These are phyloP conservation scores for Lipomyces sp. DNA, from an alignment of 805 yeast species.

Conservation along the genomic window DNA sequence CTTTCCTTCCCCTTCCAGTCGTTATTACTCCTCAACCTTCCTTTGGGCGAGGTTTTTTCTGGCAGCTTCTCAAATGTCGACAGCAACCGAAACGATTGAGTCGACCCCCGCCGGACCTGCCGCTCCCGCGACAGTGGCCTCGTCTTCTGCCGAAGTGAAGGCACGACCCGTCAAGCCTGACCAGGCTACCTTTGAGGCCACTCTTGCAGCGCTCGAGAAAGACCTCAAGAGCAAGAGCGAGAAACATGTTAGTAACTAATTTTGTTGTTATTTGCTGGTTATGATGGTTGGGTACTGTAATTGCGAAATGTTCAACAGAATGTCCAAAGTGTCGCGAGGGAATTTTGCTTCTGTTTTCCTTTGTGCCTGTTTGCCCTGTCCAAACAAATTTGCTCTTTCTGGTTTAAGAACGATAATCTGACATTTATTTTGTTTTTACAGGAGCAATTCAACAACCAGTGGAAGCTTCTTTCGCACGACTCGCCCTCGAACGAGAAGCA, in stretches of 20 bases:
- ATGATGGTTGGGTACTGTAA: too few relatives aligned
- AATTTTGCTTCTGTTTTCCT: not conserved
- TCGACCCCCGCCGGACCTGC: not conserved
- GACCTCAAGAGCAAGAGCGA: constrained; percentile 29
- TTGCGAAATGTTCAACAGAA: too few relatives aligned
- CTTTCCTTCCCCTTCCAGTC: not conserved
- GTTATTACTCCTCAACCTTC: too few relatives aligned
- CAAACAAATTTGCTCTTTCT: not conserved
- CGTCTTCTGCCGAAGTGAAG: constrained; percentile 6
- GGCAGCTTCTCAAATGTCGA: not conserved
- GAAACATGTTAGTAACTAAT: constrained; percentile 24
- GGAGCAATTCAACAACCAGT: constrained; percentile 22
- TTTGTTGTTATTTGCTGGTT: too few relatives aligned
- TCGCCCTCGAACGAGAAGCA: constrained; percentile 20
- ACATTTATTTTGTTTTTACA: not conserved
- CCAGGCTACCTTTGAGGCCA: constrained; percentile 28
- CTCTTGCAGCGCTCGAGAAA: constrained; percentile 26
- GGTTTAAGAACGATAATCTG: not conserved
- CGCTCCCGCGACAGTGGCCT: not conserved
- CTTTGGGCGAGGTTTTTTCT: too few relatives aligned
- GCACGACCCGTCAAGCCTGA: constrained; percentile 26
- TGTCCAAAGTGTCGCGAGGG: too few relatives aligned
- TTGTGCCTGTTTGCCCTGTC: not conserved
- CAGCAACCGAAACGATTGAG: not conserved
- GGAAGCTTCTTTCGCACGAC: constrained; percentile 21